Evolutionary conservation across 257 asterid species (phyloP), one percentile per base, ranked within the genome.

Genomic region (Plantago elongata): DNA sequence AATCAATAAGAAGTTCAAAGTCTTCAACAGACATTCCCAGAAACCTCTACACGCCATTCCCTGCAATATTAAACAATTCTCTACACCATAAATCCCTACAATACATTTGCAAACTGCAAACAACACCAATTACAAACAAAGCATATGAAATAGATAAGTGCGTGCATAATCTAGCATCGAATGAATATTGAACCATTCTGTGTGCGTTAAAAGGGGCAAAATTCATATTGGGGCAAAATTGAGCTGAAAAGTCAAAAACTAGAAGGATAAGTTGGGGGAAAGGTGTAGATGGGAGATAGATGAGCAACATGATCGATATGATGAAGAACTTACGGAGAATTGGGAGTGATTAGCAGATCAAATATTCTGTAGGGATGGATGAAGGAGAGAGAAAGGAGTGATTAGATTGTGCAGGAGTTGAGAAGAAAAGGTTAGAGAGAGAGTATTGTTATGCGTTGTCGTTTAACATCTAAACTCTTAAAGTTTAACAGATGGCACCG

Each of bases 31-130:
- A 76, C 92, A 90, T 75, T 83, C 93, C 72, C 87, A 87, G 50
- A 77, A 83, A 9, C 97, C 97, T 70, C 74, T 83, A 75, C 97
- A 90, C 69, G 89, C 94, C 97, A 90, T 90, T 70, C 57, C 75
- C 54, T 60, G 59, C 43, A 54, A 27, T 17, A 27, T 52, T 37
- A 29, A 52, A 52, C 4, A 16, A 16, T 7, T 30, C 18, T 37
- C 29, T 52, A 30, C 40, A 5, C 13, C 40, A 18, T 8, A 52
- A 45, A 37, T 60, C 64, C 52, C 43, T 4, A 40, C 42, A 7
- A 15, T 40, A 6, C 42, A 9, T 5, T 55, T 18, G 3, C 30
- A 22, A 51, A 12, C 60, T 18, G 3, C 30, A 22, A 51, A 12
- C 60, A 55, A 11, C 60, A 12, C 16, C 34, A 55, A 12, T 40